Evolutionary conservation across 2,329 filamentous ascomycete species (phyloP).

Genomic region (Sporothrix brasiliensis): DNA sequence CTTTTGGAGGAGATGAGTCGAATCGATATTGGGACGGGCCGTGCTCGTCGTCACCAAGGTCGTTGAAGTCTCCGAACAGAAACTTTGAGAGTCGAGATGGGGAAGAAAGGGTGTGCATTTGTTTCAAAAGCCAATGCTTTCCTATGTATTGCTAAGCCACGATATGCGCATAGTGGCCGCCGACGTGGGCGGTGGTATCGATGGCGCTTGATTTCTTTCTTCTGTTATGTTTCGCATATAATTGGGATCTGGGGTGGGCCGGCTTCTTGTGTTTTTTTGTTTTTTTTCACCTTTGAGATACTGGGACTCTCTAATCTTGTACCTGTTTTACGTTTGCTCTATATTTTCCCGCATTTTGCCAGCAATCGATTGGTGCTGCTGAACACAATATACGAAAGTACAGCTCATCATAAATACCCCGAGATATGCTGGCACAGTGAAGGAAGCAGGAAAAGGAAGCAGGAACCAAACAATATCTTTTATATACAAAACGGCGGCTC

Average conservation of each 20-base stretch:
- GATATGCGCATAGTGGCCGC: not conserved
- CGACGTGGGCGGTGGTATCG: not conserved
- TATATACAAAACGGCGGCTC: not conserved
- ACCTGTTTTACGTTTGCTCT: not conserved
- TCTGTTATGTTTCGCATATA: not conserved
- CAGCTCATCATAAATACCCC: not conserved
- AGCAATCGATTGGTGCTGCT: not conserved
- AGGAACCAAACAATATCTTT: not conserved
- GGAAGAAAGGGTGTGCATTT: not conserved
- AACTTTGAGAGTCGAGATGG: not conserved
- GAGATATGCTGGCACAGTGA: not conserved
- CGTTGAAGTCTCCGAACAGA: not conserved
- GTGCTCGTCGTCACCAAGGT: constrained; percentile 53
- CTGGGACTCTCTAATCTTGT: constrained; percentile 19
- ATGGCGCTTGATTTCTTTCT: not conserved
- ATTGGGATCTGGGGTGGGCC: not conserved
- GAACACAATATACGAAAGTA: not conserved
- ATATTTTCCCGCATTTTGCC: not conserved
- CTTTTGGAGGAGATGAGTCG: constrained; percentile 71
- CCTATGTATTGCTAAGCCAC: constrained; percentile 2
- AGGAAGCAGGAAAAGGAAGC: not conserved
- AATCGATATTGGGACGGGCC: constrained; percentile 66
- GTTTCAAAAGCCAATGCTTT: constrained; percentile 12
- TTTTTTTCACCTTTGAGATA: not conserved
- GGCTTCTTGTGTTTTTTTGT: not conserved